Percentiles rank a stretch among this genome's conserved stretches.
Evolutionary conservation across 192 early-diverging fungal species (phyloP).

Genomic region (Helicostylum pulchrum): DNA sequence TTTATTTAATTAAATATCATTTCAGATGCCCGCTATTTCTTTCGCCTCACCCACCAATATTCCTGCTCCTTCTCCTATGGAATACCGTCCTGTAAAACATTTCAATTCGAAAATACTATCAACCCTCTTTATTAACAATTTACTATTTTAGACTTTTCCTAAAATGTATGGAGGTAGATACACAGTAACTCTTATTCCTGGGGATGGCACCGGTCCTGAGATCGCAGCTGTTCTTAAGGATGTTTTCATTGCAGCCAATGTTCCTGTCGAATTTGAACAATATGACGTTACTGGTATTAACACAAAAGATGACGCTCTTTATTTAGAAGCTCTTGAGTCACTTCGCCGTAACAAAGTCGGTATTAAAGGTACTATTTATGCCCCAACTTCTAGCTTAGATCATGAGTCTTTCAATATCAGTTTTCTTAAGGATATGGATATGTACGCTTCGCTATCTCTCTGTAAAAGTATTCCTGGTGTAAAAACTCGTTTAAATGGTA

Average conservation of each 20-base stretch:
- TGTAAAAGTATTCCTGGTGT: slow-evolving; percentile 90
- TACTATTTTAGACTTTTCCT: slow-evolving; percentile 30
- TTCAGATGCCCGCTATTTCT: too few relatives aligned
- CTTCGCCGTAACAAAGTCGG: slow-evolving; percentile 95
- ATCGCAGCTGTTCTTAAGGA: slow-evolving; percentile 87
- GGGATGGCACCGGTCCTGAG: slow-evolving; percentile 97
- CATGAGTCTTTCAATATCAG: slow-evolving; percentile 96
- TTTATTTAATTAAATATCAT: too few relatives aligned
- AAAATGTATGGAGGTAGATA: slow-evolving; percentile 88
- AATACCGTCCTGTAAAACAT: too few relatives aligned
- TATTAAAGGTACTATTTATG: slow-evolving; percentile 91
- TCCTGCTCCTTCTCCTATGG: too few relatives aligned
- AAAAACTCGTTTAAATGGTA: slow-evolving; percentile 83
- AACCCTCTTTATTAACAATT: too few relatives aligned
- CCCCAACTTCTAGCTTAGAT: slow-evolving; percentile 78
- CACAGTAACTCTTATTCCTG: slow-evolving; percentile 97
- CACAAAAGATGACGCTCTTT: slow-evolving; percentile 70
- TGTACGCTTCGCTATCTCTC: slow-evolving; percentile 93
- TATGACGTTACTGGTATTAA: slow-evolving; percentile 94
- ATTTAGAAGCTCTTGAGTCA: slow-evolving; percentile 89
- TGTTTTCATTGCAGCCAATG: slow-evolving; percentile 91
- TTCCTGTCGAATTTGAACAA: slow-evolving; percentile 97
- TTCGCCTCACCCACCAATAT: too few relatives aligned
- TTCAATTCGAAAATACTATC: too few relatives aligned
- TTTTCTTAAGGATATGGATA: slow-evolving; percentile 96